phyloP scores from a whole-genome alignment of 441 rosid species.

The Arabidopsis hybrid region DNA sequence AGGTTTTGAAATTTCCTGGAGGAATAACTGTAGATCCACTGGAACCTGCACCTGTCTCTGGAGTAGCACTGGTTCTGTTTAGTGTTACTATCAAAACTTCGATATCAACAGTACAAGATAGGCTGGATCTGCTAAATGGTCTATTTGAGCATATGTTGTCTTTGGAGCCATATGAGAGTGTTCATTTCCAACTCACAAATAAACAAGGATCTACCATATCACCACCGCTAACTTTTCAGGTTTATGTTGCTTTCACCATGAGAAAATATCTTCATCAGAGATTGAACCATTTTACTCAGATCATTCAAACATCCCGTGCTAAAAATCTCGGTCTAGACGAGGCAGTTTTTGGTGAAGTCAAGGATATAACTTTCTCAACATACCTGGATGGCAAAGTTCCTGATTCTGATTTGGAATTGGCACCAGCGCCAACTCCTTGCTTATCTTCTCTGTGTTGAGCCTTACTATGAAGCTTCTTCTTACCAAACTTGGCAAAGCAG shows the following conservation, averaged over 20 bases:
- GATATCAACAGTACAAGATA: slow-evolving; percentile 61
- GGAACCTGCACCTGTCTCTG: slow-evolving; percentile 56
- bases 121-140: slow-evolving; percentile 53
- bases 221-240: slow-evolving; percentile 64
- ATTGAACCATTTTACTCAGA: slow-evolving; percentile 70
- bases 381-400: slow-evolving; percentile 52
- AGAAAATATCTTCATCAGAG: slow-evolving; percentile 68
- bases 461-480: slow-evolving; percentile 40
- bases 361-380: slow-evolving; percentile 63
- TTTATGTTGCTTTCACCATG: slow-evolving; percentile 55
- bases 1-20: slow-evolving; percentile 77
- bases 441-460: not conserved
- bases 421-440: slow-evolving; percentile 57
- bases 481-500: slow-evolving; percentile 42
- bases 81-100: slow-evolving; percentile 68
- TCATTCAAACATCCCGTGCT: slow-evolving; percentile 53
- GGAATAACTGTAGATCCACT: slow-evolving; percentile 72
- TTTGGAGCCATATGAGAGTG: slow-evolving; percentile 34
- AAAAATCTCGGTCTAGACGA: slow-evolving; percentile 81
- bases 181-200: slow-evolving; percentile 58
- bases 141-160: slow-evolving; percentile 62
- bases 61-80: slow-evolving; percentile 52
- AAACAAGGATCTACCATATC: slow-evolving; percentile 66
- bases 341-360: slow-evolving; percentile 80
- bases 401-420: slow-evolving; percentile 57